Percentiles rank a stretch among this genome's conserved stretches.
Conservation (phyloP, 2,329 filamentous ascomycete species). For the Diaporthe australafricana region DNA sequence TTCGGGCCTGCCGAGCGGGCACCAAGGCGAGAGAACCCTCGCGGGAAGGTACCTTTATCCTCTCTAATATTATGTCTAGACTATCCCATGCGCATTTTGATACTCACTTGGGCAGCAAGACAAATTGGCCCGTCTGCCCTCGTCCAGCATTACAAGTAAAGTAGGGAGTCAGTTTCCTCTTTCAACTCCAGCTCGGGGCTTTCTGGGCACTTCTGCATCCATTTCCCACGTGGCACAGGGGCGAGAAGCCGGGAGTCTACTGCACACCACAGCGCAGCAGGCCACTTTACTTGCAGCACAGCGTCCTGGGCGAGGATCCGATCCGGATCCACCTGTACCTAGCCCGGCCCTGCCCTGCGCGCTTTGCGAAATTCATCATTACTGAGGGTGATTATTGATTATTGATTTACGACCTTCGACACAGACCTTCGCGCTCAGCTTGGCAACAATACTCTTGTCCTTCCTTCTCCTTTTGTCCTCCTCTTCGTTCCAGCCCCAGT, state of each 20-base stretch:
- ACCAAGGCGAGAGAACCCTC: neutral
- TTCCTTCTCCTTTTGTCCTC: neutral
- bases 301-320: slow-evolving; percentile 1
- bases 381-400: slow-evolving; percentile 26
- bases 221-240: slow-evolving; percentile 22
- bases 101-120: neutral
- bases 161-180: neutral
- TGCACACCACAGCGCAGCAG: too few species aligned
- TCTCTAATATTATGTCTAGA: neutral
- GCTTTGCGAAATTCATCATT: slow-evolving; percentile 28
- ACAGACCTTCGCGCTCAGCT: slow-evolving; percentile 23
- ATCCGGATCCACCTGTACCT: slow-evolving; percentile 14
- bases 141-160: neutral
- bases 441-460: slow-evolving; percentile 24
- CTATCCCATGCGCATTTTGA: neutral
- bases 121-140: neutral
- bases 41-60: neutral
- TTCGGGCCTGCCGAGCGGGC: slow-evolving; percentile 19
- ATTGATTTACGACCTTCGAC: slow-evolving; percentile 25
- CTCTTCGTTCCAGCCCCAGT: neutral
- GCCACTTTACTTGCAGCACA: neutral
- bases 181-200: neutral
- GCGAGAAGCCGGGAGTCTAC: neutral
- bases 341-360: too few species aligned
- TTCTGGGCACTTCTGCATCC: slow-evolving; percentile 8